Base-by-base conservation (phyloP, 106 monocot genomes). In the Agapanthus africanus region DNA sequence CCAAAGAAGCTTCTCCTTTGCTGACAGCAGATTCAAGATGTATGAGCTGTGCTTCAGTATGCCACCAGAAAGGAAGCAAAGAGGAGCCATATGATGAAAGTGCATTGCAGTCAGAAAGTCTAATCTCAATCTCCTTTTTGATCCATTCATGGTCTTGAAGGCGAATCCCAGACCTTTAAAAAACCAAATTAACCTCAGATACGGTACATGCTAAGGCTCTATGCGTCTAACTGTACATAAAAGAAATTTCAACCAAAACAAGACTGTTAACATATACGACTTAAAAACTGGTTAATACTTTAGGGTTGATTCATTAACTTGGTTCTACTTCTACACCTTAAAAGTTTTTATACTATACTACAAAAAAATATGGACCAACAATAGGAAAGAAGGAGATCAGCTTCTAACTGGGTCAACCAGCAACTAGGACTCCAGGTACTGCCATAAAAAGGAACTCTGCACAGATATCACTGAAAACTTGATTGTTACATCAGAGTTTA, bases 11-110 rank as follows among this genome's bases (percentile, higher is more conserved):
- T 82, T 87, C 85, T 47, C 72, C 68, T 47, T 75, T 73, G 22
- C 7, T 39, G 62, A 99, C 60, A 66, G 70, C 44, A 63, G 71
- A 71, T 63, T 99, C 90, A 42, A 99, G 77, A 52, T 66, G 80
- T 33, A 83, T 81, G 67, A 99, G 75, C 65, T 80, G 82, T 33
- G 74, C 35, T 51, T 93, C 82, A 50, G 81, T 90, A 70, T 99
- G 87, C 77, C 76, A 79, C 99, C 99, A 99, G 64, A 99, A 93
- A 32, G 99, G 99, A 77, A 99, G 80, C 40, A 99, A 35, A 38
- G 93, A 81, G 18, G 84, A 73, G 32, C 99, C 93, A 83, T 85
- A 99, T 40, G 83, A 71, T 69, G 78, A 84, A 35, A 99, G 85
- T 52, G 82, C 79, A 71, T 76, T 87, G 75, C 99, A 99, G 78